A percentile compares a stretch with the other conserved stretches of the same genome.
Conservation (phyloP, 805 yeast genomes). For the Saccharomycopsis fibuligera region DNA sequence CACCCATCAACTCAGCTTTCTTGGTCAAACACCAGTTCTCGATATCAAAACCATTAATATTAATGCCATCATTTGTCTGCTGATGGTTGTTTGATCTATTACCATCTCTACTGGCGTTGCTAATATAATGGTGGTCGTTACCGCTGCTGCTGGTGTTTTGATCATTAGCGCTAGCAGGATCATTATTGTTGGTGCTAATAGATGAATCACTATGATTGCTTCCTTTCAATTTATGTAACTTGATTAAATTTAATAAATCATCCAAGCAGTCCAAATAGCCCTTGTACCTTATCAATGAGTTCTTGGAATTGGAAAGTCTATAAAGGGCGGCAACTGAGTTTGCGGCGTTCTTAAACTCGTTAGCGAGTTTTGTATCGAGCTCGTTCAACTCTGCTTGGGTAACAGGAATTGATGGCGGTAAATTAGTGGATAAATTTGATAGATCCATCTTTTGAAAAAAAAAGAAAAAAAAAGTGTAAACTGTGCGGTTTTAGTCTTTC, state of each 20-base stretch:
- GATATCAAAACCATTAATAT: constrained; percentile 35
- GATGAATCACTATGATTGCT: background rate
- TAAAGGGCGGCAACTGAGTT: constrained; percentile 64
- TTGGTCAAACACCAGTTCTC: constrained; percentile 48
- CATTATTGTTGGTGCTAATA: background rate
- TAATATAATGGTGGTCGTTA: constrained; percentile 1
- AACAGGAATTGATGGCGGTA: constrained; percentile 48
- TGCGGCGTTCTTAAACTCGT: constrained; percentile 68
- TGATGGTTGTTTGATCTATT: no score
- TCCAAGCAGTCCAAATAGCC: constrained; percentile 61
- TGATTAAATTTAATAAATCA: constrained; percentile 41
- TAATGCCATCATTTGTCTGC: constrained; percentile 3
- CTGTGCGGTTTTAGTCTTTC: no score
- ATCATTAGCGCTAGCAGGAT: background rate
- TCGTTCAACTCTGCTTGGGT: constrained; percentile 41
- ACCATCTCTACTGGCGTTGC: background rate
- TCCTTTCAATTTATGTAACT: constrained; percentile 19
- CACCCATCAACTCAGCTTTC: constrained; percentile 35
- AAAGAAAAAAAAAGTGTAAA: background rate
- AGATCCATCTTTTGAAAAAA: constrained; percentile 42
- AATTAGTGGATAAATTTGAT: constrained; percentile 48
- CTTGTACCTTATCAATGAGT: constrained; percentile 39
- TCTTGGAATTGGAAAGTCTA: constrained; percentile 50
- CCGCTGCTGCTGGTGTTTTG: background rate
- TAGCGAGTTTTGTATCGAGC: constrained; percentile 46